Conservation (phyloP, 176 grass and related monocot species). For the Oryza meyeriana region DNA sequence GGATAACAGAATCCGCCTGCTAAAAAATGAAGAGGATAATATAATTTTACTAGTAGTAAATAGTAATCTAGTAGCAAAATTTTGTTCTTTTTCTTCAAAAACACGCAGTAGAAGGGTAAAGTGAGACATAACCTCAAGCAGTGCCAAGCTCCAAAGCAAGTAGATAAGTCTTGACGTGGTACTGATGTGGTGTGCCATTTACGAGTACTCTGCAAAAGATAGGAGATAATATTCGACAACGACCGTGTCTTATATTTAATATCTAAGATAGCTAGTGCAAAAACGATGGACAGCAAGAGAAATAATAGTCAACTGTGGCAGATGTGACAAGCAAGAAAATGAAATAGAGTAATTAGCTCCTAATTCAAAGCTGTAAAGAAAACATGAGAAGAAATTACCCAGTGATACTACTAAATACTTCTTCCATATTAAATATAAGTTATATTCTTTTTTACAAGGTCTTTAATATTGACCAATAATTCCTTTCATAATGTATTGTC, state of each 20-base stretch:
- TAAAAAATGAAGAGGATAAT: not conserved
- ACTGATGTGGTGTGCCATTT: slow-evolving; percentile 13
- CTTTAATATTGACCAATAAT: too few relatives aligned
- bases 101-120: not conserved
- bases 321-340: slow-evolving; percentile 28
- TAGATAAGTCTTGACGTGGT: slow-evolving; percentile 26
- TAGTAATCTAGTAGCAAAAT: not conserved
- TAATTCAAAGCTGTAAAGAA: not conserved
- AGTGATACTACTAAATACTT: not conserved
- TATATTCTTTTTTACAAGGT: too few relatives aligned
- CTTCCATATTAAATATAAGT: too few relatives aligned
- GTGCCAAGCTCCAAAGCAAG: not conserved
- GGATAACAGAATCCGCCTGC: not conserved
- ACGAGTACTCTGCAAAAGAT: slow-evolving; percentile 7
- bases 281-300: not conserved
- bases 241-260: slow-evolving; percentile 2
- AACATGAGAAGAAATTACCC: not conserved
- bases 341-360: not conserved
- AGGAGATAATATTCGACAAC: not conserved
- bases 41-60: not conserved
- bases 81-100: not conserved
- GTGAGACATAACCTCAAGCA: not conserved
- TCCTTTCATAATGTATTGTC: too few relatives aligned
- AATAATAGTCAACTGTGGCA: slow-evolving; percentile 10
- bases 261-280: not conserved